Percentiles rank a stretch among this genome's conserved stretches.
These are phyloP conservation scores for Amphicarpaea edgeworthii DNA, from an alignment of 306 rosid species.

Conservation along the genomic window DNA sequence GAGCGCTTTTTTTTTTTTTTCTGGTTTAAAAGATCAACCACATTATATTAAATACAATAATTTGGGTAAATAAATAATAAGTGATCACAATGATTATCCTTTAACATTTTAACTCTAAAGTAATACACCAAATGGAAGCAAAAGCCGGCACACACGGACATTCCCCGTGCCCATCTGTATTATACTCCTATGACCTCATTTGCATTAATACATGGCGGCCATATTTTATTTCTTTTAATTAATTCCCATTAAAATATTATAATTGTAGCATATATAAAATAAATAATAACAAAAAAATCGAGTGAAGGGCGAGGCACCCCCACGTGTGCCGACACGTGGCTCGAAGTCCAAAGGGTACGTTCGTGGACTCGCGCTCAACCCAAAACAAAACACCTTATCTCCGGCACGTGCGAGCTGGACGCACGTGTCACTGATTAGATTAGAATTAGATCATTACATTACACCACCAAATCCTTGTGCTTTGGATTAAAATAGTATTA, in stretches of 20 bases:
- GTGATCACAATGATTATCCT: conserved; percentile 41
- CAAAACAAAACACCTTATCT: conserved; percentile 37
- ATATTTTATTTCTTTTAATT: neutral
- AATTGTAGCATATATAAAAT: neutral
- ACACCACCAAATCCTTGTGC: conserved; percentile 30
- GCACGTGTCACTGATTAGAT: conserved; percentile 44
- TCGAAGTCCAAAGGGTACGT: conserved; percentile 40
- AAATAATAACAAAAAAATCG: neutral
- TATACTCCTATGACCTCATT: conserved; percentile 4
- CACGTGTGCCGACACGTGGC: conserved; percentile 71
- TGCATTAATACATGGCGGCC: conserved; percentile 10
- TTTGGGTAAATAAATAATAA: conserved; percentile 44
- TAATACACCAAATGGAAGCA: conserved; percentile 41
- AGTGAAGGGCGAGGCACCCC: conserved; percentile 11
- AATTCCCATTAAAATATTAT: neutral
- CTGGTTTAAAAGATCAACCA: neutral
- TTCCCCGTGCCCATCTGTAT: conserved; percentile 54
- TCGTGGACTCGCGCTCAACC: conserved; percentile 49
- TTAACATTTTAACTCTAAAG: conserved; percentile 24
- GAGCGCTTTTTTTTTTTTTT: neutral
- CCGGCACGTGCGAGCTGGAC: conserved; percentile 38
- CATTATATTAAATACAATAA: neutral
- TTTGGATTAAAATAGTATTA: conserved; percentile 1
- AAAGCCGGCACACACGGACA: conserved; percentile 66
- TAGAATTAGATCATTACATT: neutral